Conservation (phyloP, 805 yeast genomes). For the Lipomyces sp. region DNA sequence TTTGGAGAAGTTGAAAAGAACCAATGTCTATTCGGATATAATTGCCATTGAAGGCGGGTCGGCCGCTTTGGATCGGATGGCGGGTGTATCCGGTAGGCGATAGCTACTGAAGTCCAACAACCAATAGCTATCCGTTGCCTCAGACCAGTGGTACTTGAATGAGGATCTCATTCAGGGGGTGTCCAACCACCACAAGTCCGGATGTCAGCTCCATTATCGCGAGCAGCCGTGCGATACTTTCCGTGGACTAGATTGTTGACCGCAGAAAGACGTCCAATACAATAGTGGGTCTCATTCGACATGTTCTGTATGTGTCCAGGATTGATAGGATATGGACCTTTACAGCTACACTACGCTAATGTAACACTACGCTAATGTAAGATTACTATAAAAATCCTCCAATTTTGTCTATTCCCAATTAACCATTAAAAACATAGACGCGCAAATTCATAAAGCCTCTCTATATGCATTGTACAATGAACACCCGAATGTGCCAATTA, state of each 20-base stretch:
- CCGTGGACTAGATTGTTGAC: background rate
- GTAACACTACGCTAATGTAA: background rate
- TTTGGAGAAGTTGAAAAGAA: slow-evolving; percentile 69
- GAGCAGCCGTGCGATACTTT: background rate
- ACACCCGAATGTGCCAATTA: background rate
- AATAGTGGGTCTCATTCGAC: background rate
- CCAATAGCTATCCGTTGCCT: background rate
- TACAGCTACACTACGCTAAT: too few species aligned
- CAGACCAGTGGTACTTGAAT: background rate
- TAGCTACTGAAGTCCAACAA: background rate
- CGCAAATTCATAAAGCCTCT: background rate
- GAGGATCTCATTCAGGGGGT: background rate
- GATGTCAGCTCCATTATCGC: background rate
- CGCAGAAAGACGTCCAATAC: background rate
- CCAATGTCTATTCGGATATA: slow-evolving; percentile 82
- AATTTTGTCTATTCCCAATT: background rate
- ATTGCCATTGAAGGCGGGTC: slow-evolving; percentile 60
- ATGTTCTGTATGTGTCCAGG: background rate
- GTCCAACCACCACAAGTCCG: too few species aligned
- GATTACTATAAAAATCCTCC: background rate
- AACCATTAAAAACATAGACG: too few species aligned
- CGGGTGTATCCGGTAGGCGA: slow-evolving; percentile 24
- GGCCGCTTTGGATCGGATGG: slow-evolving; percentile 35
- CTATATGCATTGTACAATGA: background rate
- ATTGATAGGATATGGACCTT: background rate